Evolutionary conservation across 306 rosid genomes (phyloP), one percentile per base, ranked within the genome.

Genomic region (Quercus alba): DNA sequence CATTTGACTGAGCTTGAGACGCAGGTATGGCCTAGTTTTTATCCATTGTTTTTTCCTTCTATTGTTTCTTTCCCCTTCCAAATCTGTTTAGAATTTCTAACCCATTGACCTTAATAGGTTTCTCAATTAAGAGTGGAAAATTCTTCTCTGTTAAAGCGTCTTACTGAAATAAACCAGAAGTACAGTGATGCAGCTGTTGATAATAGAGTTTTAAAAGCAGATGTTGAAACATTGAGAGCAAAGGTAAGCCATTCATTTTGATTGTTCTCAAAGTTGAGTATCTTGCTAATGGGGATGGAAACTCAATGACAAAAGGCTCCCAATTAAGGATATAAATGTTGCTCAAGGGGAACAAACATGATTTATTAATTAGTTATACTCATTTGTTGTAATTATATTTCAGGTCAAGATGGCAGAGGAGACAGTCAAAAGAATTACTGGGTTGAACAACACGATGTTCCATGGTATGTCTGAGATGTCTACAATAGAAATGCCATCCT

Each of bases 391-490:
- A 80, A 57, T 33, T 38, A 21, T 83, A 19, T 67, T 73, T 77
- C 74, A 96, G 98, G 96, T 96, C 81, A 89, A 86, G 86, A 91
- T 96, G 97, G 90, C 92, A 10, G 98, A 96, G 89, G 98, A 91
- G 84, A 87, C 88, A 0, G 89, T 96, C 67, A 93, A 87, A 87
- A 85, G 91, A 81, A 77, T 88, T 62, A 89, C 97, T 5, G 97
- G 97, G 54, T 73, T 77, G 82, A 91, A 82, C 72, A 81, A 82
- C 72, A 81, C 91, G 4, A 68, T 89, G 89, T 77, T 88, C 72
- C 86, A 82, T 73, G 84, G 79, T 70, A 85, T 85, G 89, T 82
- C 92, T n/a, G 93, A 89, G 61, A 69, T 90, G 31, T 82, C 98
- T 56, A 77, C 93, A 14, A 82, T 88, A 56, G 83, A 86, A 59